Conservation (phyloP, 2,329 filamentous ascomycete genomes). For the Aureobasidium sp. region DNA sequence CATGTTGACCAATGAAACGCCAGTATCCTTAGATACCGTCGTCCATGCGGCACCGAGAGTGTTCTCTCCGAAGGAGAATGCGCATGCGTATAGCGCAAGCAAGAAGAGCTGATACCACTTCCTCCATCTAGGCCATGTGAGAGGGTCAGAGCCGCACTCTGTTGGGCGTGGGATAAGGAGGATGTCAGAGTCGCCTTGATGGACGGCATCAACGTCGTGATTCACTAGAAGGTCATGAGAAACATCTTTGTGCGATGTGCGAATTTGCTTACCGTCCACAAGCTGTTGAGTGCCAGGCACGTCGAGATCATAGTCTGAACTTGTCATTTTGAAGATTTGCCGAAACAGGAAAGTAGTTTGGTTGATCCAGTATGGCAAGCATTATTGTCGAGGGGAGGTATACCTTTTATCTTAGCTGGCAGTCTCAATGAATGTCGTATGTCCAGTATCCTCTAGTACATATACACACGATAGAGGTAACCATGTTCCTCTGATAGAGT, state of each 20-base stretch:
- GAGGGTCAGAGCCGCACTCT: slow-evolving; percentile 23
- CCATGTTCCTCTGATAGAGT: not conserved
- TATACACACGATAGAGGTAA: not conserved
- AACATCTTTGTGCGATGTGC: not conserved
- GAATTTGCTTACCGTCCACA: slow-evolving; percentile 23
- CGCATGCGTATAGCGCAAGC: slow-evolving; percentile 35
- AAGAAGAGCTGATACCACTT: slow-evolving; percentile 37
- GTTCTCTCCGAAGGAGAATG: slow-evolving; percentile 37
- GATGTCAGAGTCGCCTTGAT: slow-evolving; percentile 25
- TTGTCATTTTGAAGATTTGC: not conserved
- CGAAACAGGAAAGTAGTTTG: not conserved
- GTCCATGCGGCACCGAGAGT: slow-evolving; percentile 38
- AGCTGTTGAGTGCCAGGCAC: slow-evolving; percentile 32
- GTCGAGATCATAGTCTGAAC: slow-evolving; percentile 17
- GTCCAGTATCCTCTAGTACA: not conserved
- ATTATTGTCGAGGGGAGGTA: not conserved
- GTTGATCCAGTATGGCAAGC: not conserved
- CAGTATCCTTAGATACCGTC: slow-evolving; percentile 33
- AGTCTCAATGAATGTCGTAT: not conserved
- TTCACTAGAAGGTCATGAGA: slow-evolving; percentile 2
- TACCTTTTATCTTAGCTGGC: not conserved
- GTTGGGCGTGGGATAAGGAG: slow-evolving; percentile 31
- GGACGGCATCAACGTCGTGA: slow-evolving; percentile 20
- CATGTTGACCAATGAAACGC: slow-evolving; percentile 35
- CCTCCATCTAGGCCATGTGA: slow-evolving; percentile 32